phyloP scores from a whole-genome alignment of 1,284 basidiomycete genomes.

The Austroboletus niveus region DNA sequence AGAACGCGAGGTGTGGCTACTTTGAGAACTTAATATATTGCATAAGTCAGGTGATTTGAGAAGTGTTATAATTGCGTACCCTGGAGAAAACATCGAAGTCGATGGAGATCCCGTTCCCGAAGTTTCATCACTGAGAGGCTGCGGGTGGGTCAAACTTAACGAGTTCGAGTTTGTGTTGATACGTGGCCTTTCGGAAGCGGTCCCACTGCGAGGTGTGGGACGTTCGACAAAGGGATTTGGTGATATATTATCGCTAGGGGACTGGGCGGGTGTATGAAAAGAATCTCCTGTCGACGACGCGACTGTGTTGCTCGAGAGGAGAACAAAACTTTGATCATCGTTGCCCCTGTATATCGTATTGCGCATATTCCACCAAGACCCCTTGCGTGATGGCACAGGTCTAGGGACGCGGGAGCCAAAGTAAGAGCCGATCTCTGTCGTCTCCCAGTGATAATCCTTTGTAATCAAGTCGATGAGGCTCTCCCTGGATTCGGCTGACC shows the following conservation, averaged over 20 bases:
- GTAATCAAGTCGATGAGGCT: slow-evolving; percentile 17
- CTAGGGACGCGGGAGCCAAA: slow-evolving; percentile 13
- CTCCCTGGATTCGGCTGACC: slow-evolving; percentile 11
- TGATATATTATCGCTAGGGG: slow-evolving; percentile 7
- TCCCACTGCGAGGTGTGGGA: slow-evolving; percentile 7
- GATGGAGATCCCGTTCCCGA: slow-evolving; percentile 6
- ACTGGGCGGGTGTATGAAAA: slow-evolving; percentile 14
- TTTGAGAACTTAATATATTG: slow-evolving; percentile 9
- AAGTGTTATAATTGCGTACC: slow-evolving; percentile 9
- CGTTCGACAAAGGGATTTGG: slow-evolving; percentile 13
- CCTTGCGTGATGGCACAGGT: background rate
- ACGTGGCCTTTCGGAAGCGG: background rate
- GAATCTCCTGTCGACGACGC: slow-evolving; percentile 4
- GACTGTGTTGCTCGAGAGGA: background rate
- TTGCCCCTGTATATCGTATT: background rate
- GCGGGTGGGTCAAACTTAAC: background rate
- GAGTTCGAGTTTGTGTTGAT: slow-evolving; percentile 1
- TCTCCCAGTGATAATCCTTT: slow-evolving; percentile 9
- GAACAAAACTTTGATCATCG: background rate
- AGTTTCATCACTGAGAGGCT: slow-evolving; percentile 11
- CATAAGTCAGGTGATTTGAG: slow-evolving; percentile 5
- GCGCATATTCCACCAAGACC: background rate
- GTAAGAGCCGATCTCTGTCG: slow-evolving; percentile 8
- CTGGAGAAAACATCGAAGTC: slow-evolving; percentile 7
- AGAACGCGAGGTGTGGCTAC: slow-evolving; percentile 17